Percentiles rank a stretch among this genome's conserved stretches.
These are phyloP conservation scores for Begonia masoniana DNA, from an alignment of 306 rosid genomes.

Conservation along the genomic window DNA sequence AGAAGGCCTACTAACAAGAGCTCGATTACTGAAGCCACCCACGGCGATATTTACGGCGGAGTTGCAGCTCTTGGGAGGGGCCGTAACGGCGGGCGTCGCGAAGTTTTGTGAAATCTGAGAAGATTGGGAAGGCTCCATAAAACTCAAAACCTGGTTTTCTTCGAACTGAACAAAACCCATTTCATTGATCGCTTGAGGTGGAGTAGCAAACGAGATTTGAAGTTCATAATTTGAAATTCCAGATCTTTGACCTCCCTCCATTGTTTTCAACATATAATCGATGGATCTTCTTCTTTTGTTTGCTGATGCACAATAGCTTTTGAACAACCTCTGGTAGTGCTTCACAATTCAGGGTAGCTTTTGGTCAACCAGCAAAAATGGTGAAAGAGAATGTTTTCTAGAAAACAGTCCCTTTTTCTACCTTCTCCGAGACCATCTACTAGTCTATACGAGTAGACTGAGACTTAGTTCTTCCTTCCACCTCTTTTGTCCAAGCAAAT, in stretches of 20 bases:
- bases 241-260: slow-evolving; percentile 51
- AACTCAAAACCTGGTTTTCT: slow-evolving; percentile 68
- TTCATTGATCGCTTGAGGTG: slow-evolving; percentile 38
- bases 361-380: slow-evolving; percentile 49
- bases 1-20: slow-evolving; percentile 39
- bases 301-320: neutral
- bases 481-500: no score
- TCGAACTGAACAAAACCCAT: slow-evolving; percentile 76
- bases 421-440: no score
- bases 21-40: slow-evolving; percentile 33
- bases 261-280: slow-evolving; percentile 1
- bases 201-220: slow-evolving; percentile 52
- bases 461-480: no score
- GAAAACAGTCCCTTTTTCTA: no score
- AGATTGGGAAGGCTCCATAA: slow-evolving; percentile 54
- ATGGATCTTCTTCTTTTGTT: neutral
- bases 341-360: slow-evolving; percentile 13
- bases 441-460: no score
- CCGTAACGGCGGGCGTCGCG: slow-evolving; percentile 3
- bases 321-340: slow-evolving; percentile 5
- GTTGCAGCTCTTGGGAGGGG: slow-evolving; percentile 1
- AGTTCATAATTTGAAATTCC: slow-evolving; percentile 45
- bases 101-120: slow-evolving; percentile 24
- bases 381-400: slow-evolving; percentile 24
- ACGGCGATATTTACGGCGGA: slow-evolving; percentile 7